Evolutionary conservation across 176 grass and related monocot genomes (phyloP), one percentile per base, ranked within the genome.

Genomic region (Oryza meyeriana): DNA sequence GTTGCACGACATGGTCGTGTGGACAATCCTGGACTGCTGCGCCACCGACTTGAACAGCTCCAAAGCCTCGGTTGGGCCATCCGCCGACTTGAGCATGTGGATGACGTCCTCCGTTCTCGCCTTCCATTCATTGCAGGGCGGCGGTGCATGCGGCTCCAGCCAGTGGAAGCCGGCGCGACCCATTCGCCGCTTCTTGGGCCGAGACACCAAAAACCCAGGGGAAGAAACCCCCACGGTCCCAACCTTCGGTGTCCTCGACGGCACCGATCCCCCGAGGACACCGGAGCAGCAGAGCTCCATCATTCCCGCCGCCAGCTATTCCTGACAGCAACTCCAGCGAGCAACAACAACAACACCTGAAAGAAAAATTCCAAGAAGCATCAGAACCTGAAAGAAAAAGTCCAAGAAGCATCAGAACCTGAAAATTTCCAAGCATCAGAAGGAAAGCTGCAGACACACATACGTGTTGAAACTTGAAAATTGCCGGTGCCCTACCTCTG

Each of bases 1-100:
- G 89, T 98, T 91, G 82, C 83, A 95, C 14, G 95, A 98, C 69
- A 88, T 92, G 13, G 95, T 98, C 12, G 92, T 95, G 81, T 93
- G 92, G 38, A 83, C 81, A 24, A 75, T 69, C 50, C 30, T 85
- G 26, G 88, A 84, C 81, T 80, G 88, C 64, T 64, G 70, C 17
- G 88, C 88, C 11, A 87, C 89, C 17, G 88, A 79, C 73, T 44
- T 59, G 71, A 98, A 98, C 48, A 93, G 62, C 16, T 84, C 94
- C 30, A 98, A 69, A 1, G 88, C 92, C 50, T 88, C 81, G 11
- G 31, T 48, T 4, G 92, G 90, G 52, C 81, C 85, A 11, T 86
- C 28, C 50, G 92, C 84, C 8, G 90, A 89, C 33, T 67, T 66
- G 61, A 98, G 92, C 48, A 78, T 55, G 30, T 85, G 77, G 22